Conservation (phyloP, 495 filamentous ascomycete species). For the Talaromyces trachyspermus region DNA sequence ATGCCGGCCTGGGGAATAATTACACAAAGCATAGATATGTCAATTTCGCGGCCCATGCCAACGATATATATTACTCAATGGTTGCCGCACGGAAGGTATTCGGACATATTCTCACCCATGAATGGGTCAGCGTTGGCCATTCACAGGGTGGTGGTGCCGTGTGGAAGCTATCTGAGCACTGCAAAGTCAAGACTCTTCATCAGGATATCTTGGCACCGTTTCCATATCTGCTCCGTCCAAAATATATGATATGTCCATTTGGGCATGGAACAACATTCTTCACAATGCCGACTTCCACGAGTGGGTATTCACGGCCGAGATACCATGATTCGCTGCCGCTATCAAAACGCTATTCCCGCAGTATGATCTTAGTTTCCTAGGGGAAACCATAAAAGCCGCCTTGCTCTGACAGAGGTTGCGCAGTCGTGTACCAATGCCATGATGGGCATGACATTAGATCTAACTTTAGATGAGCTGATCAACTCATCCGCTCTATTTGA, state of each 20-base stretch:
- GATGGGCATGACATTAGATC: background rate
- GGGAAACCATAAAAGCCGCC: background rate
- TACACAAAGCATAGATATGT: slow-evolving; percentile 31
- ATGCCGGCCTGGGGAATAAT: slow-evolving; percentile 41
- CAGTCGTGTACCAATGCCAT: slow-evolving; percentile 1
- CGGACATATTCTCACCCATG: slow-evolving; percentile 17
- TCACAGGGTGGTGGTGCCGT: slow-evolving; percentile 41
- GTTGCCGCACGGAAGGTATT: slow-evolving; percentile 38
- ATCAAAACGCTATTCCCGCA: background rate
- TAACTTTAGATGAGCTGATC: background rate
- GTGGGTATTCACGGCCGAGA: background rate
- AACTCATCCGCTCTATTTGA: background rate
- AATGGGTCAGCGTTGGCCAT: slow-evolving; percentile 42
- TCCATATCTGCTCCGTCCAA: slow-evolving; percentile 27
- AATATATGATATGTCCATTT: background rate
- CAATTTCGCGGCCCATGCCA: slow-evolving; percentile 26
- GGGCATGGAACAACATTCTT: background rate
- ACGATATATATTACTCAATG: slow-evolving; percentile 38
- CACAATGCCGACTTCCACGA: background rate
- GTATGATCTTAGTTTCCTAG: background rate
- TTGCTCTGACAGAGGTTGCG: background rate
- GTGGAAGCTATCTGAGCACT: slow-evolving; percentile 36
- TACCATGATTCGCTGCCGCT: background rate
- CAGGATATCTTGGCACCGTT: slow-evolving; percentile 36
- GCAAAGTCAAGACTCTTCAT: slow-evolving; percentile 15